Evolutionary conservation across 345 rosid species (phyloP), one percentile per base, ranked within the genome.

Genomic region (Conringia planisiliqua): DNA sequence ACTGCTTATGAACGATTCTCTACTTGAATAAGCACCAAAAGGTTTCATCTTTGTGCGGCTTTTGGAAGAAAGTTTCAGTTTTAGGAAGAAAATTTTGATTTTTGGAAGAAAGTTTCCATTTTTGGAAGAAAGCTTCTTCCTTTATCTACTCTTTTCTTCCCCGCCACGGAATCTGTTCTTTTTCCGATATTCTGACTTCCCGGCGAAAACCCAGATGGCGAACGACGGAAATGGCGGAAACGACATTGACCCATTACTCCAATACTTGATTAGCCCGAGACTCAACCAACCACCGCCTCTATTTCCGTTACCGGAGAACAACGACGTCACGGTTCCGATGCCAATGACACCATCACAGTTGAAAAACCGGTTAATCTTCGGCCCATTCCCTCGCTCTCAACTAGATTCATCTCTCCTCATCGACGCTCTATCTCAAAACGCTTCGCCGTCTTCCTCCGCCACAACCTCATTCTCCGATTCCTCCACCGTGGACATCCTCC

Each of bases 351-450:
- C 93, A 2, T 83, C 93, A 1, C 86, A 84, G 42, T 68, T 91
- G 16, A 91, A 90, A 71, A 88, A 91, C 44, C 85, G 82, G 1
- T 82, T 94, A 62, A 87, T 91, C 43, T 94, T 87, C 46, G 95
- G 96, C 11, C 84, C 94, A 27, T 63, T 85, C 6, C 50, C 85
- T 29, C 71, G 52, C 22, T 77, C 91, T 40, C 73, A 73, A 1
- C 30, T 9, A 0, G 86, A 85, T 4, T 13, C 89, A 36, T 79
- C 88, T 59, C 80, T 83, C 11, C 50, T 84, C 67, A 33, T 83
- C 48, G 93, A 89, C 4, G 85, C 87, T 24, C 73, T 88, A 6
- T 72, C 89, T 66, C 70, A 66, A 48, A 66, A 32, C 71, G 57
- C 44, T 51, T 26, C 90, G 20, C 73, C 89, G 36, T 80, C 87